Base-by-base conservation (phyloP, 352 stramenopile species). In the Thalassiosira mediterranea region DNA sequence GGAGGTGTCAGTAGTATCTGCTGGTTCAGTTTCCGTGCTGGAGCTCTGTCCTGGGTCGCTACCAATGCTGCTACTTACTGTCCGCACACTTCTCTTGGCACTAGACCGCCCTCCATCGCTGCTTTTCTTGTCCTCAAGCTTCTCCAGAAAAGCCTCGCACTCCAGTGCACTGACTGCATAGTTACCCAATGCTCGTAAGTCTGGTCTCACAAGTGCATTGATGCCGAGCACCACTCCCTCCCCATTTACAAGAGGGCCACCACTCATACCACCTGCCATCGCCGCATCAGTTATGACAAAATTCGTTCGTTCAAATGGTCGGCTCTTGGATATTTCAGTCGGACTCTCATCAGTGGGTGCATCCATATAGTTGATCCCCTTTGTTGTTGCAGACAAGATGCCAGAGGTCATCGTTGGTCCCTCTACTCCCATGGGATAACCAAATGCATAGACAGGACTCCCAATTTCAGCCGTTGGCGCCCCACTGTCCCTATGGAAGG, bases 201-300 rank as follows among this genome's bases (percentile, higher is more conserved):
- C 78, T 8, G 78, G 72, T 53, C 77, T 49, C 17, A 86, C 68
- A n/a, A 86, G 67, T 4, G 77, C 78, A 69, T 86, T 87, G 3
- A 87, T 67, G 4, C 74, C 79, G 10, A 82, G n/a, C 21, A 87
- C 79, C 10, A 71, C 46, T 15, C 79, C 79, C 4, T 76, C 61
- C n/a, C 52, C 40, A 46, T 84, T 69, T 4, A 81, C 70, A 0
- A 87, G 59, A n/a, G 79, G 79, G 19, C 79, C 79, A 17, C 79
- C 79, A 25, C 29, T 69, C 79, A 87, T 87, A 17, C 79, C 79
- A 26, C 75, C 75, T 10, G 79, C 72, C 70, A 87, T 84, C 19
- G 79, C 79, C 25, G 79, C 79, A 77, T 87, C 70, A 1, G 74
- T 83, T 25, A 87, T 78, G 8, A 87, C 70, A 72, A 82, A 84